Evolutionary conservation across 495 filamentous ascomycete species (phyloP).

Genomic region (Lophium mytilinum): DNA sequence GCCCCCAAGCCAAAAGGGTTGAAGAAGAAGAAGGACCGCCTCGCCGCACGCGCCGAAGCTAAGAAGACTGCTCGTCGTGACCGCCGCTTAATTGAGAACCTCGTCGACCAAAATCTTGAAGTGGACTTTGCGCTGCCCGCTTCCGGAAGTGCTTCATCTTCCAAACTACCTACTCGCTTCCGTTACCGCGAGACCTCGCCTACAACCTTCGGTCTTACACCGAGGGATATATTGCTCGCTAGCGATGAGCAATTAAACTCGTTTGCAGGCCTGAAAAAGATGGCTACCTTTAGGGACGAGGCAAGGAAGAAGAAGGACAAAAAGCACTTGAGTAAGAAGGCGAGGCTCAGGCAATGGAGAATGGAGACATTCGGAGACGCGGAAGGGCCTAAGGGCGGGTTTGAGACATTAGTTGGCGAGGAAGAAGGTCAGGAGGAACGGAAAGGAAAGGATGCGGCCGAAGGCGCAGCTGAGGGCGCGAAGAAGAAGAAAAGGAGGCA

Average conservation of each 20-base stretch:
- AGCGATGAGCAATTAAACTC: constrained; percentile 79
- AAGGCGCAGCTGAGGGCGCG: constrained; percentile 7
- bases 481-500: constrained; percentile 24
- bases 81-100: constrained; percentile 70
- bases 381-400: constrained; percentile 44
- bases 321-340: constrained; percentile 86
- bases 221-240: constrained; percentile 86
- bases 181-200: constrained; percentile 92
- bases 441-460: constrained; percentile 9
- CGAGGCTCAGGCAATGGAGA: constrained; percentile 79
- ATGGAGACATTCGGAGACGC: constrained; percentile 82
- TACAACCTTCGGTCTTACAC: constrained; percentile 75
- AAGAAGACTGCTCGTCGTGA: constrained; percentile 71
- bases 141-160: constrained; percentile 22
- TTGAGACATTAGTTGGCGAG: constrained; percentile 20
- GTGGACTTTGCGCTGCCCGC: constrained; percentile 32
- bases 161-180: constrained; percentile 57
- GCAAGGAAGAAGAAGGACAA: constrained; percentile 84
- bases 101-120: constrained; percentile 77
- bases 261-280: constrained; percentile 88
- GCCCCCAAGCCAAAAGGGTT: constrained; percentile 23
- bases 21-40: constrained; percentile 45
- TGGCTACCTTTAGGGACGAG: constrained; percentile 76
- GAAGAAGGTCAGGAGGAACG: background rate
- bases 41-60: constrained; percentile 52